Conservation (phyloP, 2,329 filamentous ascomycete species). For the Ceratocystis diversiconidia region DNA sequence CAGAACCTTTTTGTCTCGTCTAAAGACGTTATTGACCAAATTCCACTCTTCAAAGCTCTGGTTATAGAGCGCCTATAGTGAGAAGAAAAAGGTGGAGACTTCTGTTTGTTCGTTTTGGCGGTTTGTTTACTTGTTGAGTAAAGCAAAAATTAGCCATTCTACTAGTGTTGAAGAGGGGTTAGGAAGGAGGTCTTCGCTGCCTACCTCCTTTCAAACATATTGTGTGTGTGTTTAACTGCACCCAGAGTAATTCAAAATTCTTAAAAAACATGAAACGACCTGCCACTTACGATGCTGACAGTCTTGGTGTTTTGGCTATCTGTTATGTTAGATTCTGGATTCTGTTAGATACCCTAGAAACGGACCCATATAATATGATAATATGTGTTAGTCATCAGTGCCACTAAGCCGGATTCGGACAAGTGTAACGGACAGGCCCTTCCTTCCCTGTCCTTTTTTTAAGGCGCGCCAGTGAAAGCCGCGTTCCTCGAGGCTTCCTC, state of each 20-base stretch:
- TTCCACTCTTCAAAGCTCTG: too few species aligned
- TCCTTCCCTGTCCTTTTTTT: slow-evolving; percentile 1
- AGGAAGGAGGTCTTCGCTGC: too few species aligned
- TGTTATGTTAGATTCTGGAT: neutral
- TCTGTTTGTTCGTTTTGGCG: neutral
- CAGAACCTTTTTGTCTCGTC: neutral
- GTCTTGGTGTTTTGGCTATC: neutral
- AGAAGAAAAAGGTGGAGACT: neutral
- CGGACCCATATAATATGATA: neutral
- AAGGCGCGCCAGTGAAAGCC: slow-evolving; percentile 8
- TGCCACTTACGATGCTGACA: neutral
- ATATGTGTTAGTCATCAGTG: neutral
- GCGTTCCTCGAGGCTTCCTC: slow-evolving; percentile 10
- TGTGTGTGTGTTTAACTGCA: too few species aligned
- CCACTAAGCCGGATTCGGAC: slow-evolving; percentile 11
- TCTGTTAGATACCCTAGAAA: neutral
- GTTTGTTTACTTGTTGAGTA: neutral
- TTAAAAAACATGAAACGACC: neutral
- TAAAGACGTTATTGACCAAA: neutral
- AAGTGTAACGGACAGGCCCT: neutral
- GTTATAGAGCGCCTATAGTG: neutral
- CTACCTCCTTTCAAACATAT: too few species aligned
- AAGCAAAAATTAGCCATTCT: neutral
- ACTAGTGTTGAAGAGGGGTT: too few species aligned
- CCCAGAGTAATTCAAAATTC: too few species aligned